Base-by-base conservation (phyloP, 2,329 filamentous ascomycete species). In the Akanthomyces lecanii region DNA sequence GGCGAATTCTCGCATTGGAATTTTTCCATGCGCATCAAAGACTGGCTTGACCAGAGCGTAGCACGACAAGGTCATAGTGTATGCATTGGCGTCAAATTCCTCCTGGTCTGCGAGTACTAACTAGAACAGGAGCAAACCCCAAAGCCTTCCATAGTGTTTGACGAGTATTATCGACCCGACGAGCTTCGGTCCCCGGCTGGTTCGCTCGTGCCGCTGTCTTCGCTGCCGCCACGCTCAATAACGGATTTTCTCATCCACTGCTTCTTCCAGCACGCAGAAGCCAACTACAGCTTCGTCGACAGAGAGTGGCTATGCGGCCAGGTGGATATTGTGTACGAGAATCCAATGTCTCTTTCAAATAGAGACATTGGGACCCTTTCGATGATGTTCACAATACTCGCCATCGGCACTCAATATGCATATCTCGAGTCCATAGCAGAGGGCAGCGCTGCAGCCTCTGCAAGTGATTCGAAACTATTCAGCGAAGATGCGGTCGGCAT, bases 1-100 rank as follows among this genome's bases (percentile, higher is more conserved):
- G 80, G 80, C 10, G 80, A 82, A 65, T 81, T 82, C 66, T 82
- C 80, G 1, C 79, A 82, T 62, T 82, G 79, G 78, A 81, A 82
- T 65, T 82, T 82, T 66, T 81, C 79, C 47, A 81, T 80, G 78
- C 72, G 78, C 47, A 76, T 81, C 65, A 81, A 81, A 65, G 75
- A 78, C n/a, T 79, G 78, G 69, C 77, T 82, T n/a, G 76, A 81
- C 61, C 72, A 78, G 56, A 76, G 73, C 63, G 73, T 72, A 8
- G 71, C 72, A 30, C 69, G 70, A 7, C 62, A 65, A 33, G 54
- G 59, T 38, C 70, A 67, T 64, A 72, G 67, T 64, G 73, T 71
- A 70, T 64, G 67, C 67, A 53, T 16, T 7, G 11, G 16, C 8
- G 3, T 40, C 5, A 7, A 23, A 51, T 12, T 23, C n/a, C 7